Percentiles rank a stretch among this genome's conserved stretches.
Evolutionary conservation across 352 stramenopile genomes (phyloP).

Genomic region (Peronospora tabacina): DNA sequence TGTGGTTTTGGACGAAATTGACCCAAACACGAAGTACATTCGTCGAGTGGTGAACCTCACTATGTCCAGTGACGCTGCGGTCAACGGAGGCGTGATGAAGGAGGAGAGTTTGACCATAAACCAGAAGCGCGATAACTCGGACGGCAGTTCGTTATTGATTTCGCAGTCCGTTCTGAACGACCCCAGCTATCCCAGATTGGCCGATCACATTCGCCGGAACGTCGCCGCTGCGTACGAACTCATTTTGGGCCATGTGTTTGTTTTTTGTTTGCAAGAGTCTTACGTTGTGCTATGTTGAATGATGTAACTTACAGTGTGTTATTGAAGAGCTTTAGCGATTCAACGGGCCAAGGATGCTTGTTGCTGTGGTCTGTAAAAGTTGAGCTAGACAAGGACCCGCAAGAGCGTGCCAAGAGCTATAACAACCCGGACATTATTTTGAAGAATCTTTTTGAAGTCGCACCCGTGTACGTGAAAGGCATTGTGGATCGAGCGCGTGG

Average conservation of each 20-base stretch:
- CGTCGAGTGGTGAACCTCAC: slow-evolving; percentile 75
- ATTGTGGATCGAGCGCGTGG: slow-evolving; percentile 66
- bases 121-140: slow-evolving; percentile 72
- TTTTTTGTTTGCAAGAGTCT: slow-evolving; percentile 1
- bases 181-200: slow-evolving; percentile 54
- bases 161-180: slow-evolving; percentile 59
- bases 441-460: slow-evolving; percentile 85
- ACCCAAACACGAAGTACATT: slow-evolving; percentile 76
- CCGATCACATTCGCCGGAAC: slow-evolving; percentile 68
- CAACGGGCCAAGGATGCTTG: slow-evolving; percentile 56
- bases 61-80: slow-evolving; percentile 58
- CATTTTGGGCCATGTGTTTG: not conserved
- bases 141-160: slow-evolving; percentile 65
- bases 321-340: slow-evolving; percentile 73
- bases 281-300: slow-evolving; percentile 7
- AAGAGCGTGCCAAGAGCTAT: slow-evolving; percentile 62
- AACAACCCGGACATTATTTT: slow-evolving; percentile 85
- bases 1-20: slow-evolving; percentile 65
- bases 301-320: slow-evolving; percentile 42
- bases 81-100: slow-evolving; percentile 74
- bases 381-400: slow-evolving; percentile 60
- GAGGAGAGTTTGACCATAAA: slow-evolving; percentile 69
- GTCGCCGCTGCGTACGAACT: slow-evolving; percentile 63
- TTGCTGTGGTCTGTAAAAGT: slow-evolving; percentile 83
- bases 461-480: slow-evolving; percentile 77